Conservation (phyloP, 139 green algal species). For the Chlamydomonas eustigma region DNA sequence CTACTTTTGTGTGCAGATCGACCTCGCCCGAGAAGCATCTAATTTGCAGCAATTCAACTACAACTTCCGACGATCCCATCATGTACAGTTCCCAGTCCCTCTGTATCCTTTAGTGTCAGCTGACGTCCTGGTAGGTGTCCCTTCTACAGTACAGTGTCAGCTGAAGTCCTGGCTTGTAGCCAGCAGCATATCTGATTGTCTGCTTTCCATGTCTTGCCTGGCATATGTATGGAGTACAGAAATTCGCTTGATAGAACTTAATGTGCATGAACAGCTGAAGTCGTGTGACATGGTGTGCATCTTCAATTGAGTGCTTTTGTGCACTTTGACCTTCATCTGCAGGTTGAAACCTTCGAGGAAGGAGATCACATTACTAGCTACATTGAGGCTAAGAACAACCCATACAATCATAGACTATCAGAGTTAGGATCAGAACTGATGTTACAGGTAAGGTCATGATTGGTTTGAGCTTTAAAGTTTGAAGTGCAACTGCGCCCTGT, state of each 20-base stretch:
- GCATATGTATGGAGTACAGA: too few relatives aligned
- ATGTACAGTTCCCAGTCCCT: slow-evolving; percentile 84
- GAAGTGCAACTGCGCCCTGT: too few relatives aligned
- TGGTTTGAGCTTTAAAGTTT: slow-evolving; percentile 1
- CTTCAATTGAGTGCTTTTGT: too few relatives aligned
- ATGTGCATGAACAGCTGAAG: too few relatives aligned
- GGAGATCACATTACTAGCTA: slow-evolving; percentile 74
- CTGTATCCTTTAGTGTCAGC: slow-evolving; percentile 85
- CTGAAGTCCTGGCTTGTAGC: too few relatives aligned
- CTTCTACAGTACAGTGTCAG: too few relatives aligned
- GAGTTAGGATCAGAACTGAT: slow-evolving; percentile 75
- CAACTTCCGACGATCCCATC: slow-evolving; percentile 79
- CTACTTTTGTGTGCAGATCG: slow-evolving; percentile 45
- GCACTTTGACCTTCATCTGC: too few relatives aligned
- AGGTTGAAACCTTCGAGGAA: slow-evolving; percentile 92
- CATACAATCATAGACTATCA: slow-evolving; percentile 66
- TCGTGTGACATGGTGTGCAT: too few relatives aligned
- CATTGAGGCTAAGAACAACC: slow-evolving; percentile 41
- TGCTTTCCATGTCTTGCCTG: too few relatives aligned
- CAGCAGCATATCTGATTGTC: too few relatives aligned
- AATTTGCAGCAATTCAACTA: slow-evolving; percentile 91
- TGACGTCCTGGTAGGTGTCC: slow-evolving; percentile 18
- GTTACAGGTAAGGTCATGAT: slow-evolving; percentile 66
- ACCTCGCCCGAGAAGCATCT: slow-evolving; percentile 82
- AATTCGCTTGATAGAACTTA: too few relatives aligned